A percentile compares a stretch with the other conserved stretches of the same genome.
These are phyloP conservation scores for Trichoderma simmonsii DNA, from an alignment of 2,329 filamentous ascomycete genomes.

Conservation along the genomic window DNA sequence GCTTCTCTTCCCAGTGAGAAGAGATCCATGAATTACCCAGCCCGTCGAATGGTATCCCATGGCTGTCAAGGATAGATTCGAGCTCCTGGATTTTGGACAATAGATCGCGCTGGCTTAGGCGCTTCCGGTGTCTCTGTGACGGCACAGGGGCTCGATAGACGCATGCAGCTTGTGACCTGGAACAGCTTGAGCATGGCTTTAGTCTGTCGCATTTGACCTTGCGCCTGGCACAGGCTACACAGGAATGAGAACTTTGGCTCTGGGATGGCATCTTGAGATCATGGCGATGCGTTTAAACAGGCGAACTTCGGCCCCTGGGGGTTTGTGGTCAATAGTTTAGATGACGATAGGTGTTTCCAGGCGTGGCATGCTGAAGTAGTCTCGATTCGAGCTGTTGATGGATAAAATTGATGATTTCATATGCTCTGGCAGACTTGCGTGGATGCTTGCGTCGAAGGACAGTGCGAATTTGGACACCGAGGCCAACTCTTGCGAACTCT, in stretches of 20 bases:
- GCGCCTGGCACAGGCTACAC: not conserved
- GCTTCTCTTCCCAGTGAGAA: slow-evolving; percentile 3
- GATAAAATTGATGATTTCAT: not conserved
- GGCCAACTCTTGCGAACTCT: too few species aligned
- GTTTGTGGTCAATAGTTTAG: not conserved
- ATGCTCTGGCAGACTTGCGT: not conserved
- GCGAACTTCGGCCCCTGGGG: not conserved
- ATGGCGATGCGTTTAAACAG: not conserved
- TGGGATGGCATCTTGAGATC: not conserved
- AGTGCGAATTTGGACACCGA: not conserved
- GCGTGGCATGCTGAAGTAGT: not conserved
- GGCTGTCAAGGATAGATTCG: not conserved
- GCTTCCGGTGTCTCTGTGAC: slow-evolving; percentile 4
- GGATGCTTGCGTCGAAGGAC: not conserved
- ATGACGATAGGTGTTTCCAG: not conserved
- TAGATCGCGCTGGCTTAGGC: not conserved
- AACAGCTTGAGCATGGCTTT: slow-evolving; percentile 3
- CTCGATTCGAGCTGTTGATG: not conserved
- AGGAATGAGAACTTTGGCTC: not conserved
- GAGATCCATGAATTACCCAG: not conserved
- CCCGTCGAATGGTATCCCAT: slow-evolving; percentile 2
- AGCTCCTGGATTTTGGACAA: slow-evolving; percentile 1
- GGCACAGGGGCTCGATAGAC: slow-evolving; percentile 1
- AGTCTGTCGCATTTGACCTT: slow-evolving; percentile 10
- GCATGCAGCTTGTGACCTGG: not conserved